Percentiles rank a stretch among this genome's conserved stretches.
These are phyloP conservation scores for Carex kokanica DNA, from an alignment of 176 grass and related monocot genomes.

Conservation along the genomic window DNA sequence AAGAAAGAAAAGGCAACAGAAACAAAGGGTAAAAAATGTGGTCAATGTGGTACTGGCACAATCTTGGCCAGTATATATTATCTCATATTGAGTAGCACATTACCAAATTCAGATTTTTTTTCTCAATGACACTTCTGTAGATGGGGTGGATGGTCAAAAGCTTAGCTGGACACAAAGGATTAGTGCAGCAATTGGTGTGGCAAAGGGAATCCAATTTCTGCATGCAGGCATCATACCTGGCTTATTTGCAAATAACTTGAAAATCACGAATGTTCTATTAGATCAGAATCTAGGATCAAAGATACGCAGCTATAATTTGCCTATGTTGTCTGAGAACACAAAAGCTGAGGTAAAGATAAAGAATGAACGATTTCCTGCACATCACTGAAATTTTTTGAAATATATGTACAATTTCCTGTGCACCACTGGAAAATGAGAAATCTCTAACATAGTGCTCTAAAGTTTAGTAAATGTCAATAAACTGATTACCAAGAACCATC, in stretches of 20 bases:
- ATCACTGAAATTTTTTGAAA: not conserved
- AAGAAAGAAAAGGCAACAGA: not conserved
- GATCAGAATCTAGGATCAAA: slow-evolving; percentile 81
- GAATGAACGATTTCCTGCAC: not conserved
- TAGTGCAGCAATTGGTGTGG: slow-evolving; percentile 49
- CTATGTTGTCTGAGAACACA: slow-evolving; percentile 49
- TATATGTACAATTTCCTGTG: not conserved
- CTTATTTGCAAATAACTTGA: slow-evolving; percentile 70
- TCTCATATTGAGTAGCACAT: not conserved
- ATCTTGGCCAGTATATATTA: not conserved
- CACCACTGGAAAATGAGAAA: not conserved
- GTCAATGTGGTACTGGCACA: not conserved
- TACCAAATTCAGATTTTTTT: not conserved
- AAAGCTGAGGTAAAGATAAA: slow-evolving; percentile 48
- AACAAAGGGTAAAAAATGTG: not conserved
- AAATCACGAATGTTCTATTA: slow-evolving; percentile 70
- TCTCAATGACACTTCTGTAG: slow-evolving; percentile 29
- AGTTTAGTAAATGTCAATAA: not conserved
- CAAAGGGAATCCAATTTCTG: slow-evolving; percentile 89
- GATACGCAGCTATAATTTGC: slow-evolving; percentile 88
- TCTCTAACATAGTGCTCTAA: not conserved
- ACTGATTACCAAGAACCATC: not conserved
- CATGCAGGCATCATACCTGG: slow-evolving; percentile 81
- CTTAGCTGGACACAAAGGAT: slow-evolving; percentile 73
- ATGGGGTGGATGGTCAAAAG: slow-evolving; percentile 58